Evolutionary conservation across 2,329 filamentous ascomycete species (phyloP).

Genomic region (Thielaviopsis punctulata): DNA sequence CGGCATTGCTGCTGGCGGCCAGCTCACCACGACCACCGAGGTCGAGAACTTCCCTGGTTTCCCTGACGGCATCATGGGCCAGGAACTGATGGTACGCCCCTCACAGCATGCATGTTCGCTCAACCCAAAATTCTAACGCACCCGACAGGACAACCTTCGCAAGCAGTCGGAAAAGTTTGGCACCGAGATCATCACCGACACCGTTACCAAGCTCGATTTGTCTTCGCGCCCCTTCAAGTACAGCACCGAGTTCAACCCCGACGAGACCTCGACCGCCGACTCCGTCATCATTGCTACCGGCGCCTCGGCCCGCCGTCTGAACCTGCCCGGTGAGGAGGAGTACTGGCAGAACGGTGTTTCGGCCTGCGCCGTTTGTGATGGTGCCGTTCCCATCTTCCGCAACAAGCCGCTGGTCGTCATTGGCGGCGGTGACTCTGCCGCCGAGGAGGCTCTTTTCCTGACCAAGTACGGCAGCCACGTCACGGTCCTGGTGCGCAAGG

Average conservation of each 20-base stretch:
- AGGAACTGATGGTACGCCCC: constrained; percentile 63
- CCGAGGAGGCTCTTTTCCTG: constrained; percentile 92
- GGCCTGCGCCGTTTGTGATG: constrained; percentile 93
- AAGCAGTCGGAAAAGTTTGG: constrained; percentile 82
- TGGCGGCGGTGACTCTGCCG: constrained; percentile 88
- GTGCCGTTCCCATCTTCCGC: constrained; percentile 90
- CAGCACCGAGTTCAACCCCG: constrained; percentile 78
- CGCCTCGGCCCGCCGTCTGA: constrained; percentile 71
- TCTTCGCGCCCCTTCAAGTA: constrained; percentile 75
- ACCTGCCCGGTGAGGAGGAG: constrained; percentile 73
- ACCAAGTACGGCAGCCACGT: constrained; percentile 96
- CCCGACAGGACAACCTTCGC: constrained; percentile 65
- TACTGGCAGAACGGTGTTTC: constrained; percentile 98
- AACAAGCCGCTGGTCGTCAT: constrained; percentile 93
- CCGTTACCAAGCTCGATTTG: constrained; percentile 75
- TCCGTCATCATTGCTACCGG: constrained; percentile 88
- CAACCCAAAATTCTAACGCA: background rate
- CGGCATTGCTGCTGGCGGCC: constrained; percentile 86
- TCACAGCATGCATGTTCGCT: background rate
- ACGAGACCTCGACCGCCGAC: constrained; percentile 74
- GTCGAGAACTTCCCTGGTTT: constrained; percentile 98
- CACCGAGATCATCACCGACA: constrained; percentile 85
- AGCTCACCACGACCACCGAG: constrained; percentile 95
- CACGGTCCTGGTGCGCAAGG: constrained; percentile 77
- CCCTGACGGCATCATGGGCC: constrained; percentile 71